Conservation (phyloP, 805 yeast species). For the Yarrowia alimentaria region DNA sequence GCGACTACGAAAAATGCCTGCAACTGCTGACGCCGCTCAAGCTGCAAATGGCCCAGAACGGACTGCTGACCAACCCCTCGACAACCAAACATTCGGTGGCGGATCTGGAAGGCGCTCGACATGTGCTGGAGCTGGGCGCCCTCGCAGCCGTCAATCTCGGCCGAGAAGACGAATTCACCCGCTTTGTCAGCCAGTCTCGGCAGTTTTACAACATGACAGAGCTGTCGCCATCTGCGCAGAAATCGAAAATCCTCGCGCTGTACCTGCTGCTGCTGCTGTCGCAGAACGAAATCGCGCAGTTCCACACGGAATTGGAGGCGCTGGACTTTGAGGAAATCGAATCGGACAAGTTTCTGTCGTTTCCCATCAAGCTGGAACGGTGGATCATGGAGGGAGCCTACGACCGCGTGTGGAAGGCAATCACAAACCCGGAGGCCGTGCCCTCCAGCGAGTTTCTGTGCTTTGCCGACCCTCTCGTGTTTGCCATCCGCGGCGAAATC, state of each 20-base stretch:
- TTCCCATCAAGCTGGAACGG: conserved; percentile 86
- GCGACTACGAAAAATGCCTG: conserved; percentile 61
- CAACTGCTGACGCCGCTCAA: conserved; percentile 68
- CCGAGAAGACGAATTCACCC: conserved; percentile 65
- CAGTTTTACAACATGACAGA: conserved; percentile 62
- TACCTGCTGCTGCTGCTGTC: conserved; percentile 74
- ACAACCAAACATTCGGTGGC: conserved; percentile 41
- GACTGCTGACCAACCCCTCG: conserved; percentile 65
- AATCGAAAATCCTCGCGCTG: conserved; percentile 70
- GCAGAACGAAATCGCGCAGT: conserved; percentile 79
- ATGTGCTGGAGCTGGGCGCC: conserved; percentile 86
- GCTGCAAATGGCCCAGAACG: conserved; percentile 72
- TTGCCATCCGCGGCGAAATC: conserved; percentile 81
- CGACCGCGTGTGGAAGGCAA: conserved; percentile 81
- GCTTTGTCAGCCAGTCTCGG: conserved; percentile 68
- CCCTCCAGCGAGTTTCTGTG: conserved; percentile 71
- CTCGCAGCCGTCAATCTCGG: conserved; percentile 65
- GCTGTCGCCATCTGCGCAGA: conserved; percentile 54
- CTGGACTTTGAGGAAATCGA: conserved; percentile 61
- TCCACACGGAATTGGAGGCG: conserved; percentile 84
- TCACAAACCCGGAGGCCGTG: conserved; percentile 51
- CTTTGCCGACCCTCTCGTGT: conserved; percentile 70
- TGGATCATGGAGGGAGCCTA: conserved; percentile 97
- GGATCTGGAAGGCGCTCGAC: conserved; percentile 75
- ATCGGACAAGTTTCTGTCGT: conserved; percentile 66